Evolutionary conservation across 306 rosid genomes (phyloP).

Genomic region (Argentina anserina): DNA sequence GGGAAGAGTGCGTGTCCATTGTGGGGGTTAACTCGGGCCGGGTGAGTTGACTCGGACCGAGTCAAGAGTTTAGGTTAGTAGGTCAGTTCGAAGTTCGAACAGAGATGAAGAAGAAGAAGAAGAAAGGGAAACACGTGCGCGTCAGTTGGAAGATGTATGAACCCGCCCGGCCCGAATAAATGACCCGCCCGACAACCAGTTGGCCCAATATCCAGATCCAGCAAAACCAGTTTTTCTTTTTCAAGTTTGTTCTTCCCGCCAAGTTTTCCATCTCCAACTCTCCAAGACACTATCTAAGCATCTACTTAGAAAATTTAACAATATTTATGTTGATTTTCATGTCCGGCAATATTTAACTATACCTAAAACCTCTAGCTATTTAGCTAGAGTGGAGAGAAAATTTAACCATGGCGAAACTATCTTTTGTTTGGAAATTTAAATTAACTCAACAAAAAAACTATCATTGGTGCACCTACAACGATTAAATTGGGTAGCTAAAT

Average conservation of each 20-base stretch:
- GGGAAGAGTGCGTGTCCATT: constrained; percentile 74
- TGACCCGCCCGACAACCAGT: background rate
- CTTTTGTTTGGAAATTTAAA: too few relatives aligned
- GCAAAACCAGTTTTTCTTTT: background rate
- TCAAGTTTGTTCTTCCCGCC: background rate
- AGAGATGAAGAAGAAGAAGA: background rate
- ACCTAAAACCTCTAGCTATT: too few relatives aligned
- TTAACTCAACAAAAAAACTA: too few relatives aligned
- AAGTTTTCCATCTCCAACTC: background rate
- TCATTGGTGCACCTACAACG: too few relatives aligned
- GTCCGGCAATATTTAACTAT: too few relatives aligned
- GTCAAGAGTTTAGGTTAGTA: background rate
- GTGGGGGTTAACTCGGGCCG: background rate
- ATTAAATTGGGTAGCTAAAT: too few relatives aligned
- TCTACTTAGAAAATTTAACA: too few relatives aligned
- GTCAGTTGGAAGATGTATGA: background rate
- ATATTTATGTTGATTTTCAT: too few relatives aligned
- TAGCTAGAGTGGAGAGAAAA: too few relatives aligned
- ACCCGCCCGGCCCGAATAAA: background rate
- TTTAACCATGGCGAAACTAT: too few relatives aligned
- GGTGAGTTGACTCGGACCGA: constrained; percentile 15
- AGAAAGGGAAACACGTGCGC: background rate
- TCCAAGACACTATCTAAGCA: too few relatives aligned
- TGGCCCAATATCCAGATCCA: background rate
- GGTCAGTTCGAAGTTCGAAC: background rate